Conservation (phyloP, 257 asterid species). For the Solanum pinnatisectum region DNA sequence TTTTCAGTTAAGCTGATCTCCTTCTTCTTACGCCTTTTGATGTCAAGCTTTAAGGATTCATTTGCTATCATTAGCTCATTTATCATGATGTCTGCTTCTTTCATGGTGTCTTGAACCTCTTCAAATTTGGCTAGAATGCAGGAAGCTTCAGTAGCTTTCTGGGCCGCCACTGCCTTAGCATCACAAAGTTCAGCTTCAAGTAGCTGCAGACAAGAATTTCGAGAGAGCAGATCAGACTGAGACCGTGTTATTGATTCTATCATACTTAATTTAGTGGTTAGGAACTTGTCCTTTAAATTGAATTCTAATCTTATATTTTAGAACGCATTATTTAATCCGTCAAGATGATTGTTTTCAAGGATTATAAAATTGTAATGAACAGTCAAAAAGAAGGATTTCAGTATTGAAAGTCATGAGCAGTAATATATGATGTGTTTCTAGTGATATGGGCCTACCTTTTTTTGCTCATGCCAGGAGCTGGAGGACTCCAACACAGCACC, state of each 20-base stretch:
- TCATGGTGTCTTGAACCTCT: constrained; percentile 84
- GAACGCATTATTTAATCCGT: neutral
- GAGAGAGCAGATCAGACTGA: neutral
- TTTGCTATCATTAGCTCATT: constrained; percentile 87
- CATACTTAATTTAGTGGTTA: neutral
- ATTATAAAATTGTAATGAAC: neutral
- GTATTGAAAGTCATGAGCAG: neutral
- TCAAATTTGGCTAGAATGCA: constrained; percentile 77
- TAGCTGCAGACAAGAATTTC: constrained; percentile 29
- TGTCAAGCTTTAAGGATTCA: constrained; percentile 62
- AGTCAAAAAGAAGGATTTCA: neutral
- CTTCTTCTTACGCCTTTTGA: constrained; percentile 39
- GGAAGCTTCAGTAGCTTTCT: constrained; percentile 81
- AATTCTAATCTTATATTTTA: neutral
- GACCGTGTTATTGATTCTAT: neutral
- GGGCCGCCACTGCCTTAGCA: constrained; percentile 62
- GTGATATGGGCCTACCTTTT: constrained; percentile 40
- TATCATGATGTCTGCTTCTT: constrained; percentile 84
- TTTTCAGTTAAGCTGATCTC: constrained; percentile 31
- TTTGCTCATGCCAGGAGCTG: constrained; percentile 49
- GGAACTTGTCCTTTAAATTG: neutral
- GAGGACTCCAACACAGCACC: constrained; percentile 34
- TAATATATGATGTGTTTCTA: neutral
- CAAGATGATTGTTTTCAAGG: neutral
- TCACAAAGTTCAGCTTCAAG: constrained; percentile 71